Evolutionary conservation across 805 yeast genomes (phyloP).

Genomic region (Kluyveromyces siamensis): DNA sequence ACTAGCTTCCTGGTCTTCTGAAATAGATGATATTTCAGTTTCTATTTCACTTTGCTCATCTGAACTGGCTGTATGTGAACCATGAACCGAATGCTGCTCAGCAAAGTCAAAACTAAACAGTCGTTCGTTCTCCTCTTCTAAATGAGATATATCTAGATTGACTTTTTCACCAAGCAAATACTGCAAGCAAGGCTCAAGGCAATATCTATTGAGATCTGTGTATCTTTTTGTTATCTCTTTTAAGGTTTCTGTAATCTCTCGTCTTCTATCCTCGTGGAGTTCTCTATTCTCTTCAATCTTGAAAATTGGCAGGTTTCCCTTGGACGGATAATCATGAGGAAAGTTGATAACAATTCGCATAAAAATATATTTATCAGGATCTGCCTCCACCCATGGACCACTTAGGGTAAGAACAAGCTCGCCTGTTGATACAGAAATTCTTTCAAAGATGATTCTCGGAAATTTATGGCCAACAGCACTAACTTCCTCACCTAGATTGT

Average conservation of each 20-base stretch:
- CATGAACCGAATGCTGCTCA: constrained; percentile 28
- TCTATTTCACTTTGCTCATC: constrained; percentile 29
- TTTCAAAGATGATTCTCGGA: constrained; percentile 79
- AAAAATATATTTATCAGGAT: constrained; percentile 41
- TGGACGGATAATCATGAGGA: constrained; percentile 64
- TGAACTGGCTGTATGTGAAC: constrained; percentile 26
- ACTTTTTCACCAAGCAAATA: constrained; percentile 74
- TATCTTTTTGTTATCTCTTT: constrained; percentile 48
- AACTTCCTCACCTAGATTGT: constrained; percentile 86
- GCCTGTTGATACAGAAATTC: constrained; percentile 83
- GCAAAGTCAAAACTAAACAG: constrained; percentile 23
- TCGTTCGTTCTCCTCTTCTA: constrained; percentile 31
- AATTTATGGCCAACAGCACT: constrained; percentile 81
- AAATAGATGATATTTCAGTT: constrained; percentile 31
- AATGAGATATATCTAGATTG: constrained; percentile 31
- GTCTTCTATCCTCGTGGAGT: constrained; percentile 38
- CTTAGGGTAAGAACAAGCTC: constrained; percentile 63
- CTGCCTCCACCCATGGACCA: constrained; percentile 59
- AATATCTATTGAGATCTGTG: constrained; percentile 49
- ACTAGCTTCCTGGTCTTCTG: constrained; percentile 30
- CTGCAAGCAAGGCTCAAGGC: constrained; percentile 73
- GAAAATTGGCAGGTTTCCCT: constrained; percentile 42
- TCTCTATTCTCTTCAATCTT: constrained; percentile 76
- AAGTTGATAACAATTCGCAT: constrained; percentile 61
- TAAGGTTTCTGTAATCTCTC: constrained; percentile 43